Percentiles rank a stretch among this genome's conserved stretches.
Conservation (phyloP, 768 basidiomycete species). For the Suillus tomentosus region DNA sequence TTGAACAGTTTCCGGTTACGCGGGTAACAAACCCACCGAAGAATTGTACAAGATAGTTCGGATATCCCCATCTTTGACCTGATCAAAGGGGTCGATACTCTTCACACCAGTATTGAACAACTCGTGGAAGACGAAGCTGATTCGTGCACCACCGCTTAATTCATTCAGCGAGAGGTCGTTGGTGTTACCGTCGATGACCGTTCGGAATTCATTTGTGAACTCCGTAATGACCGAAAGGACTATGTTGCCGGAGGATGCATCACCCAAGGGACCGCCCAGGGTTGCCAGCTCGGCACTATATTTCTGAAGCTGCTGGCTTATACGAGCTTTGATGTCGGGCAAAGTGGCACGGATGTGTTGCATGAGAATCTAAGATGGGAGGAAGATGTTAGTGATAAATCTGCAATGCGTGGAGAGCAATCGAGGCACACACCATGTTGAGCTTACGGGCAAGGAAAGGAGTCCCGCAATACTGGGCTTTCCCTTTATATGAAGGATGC, state of each 20-base stretch:
- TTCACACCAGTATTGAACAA: constrained; percentile 96
- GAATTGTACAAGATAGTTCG: constrained; percentile 96
- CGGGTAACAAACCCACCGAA: constrained; percentile 61
- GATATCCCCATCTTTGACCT: constrained; percentile 98
- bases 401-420: not conserved
- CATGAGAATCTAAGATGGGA: constrained; percentile 81
- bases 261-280: constrained; percentile 87
- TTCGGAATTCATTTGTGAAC: constrained; percentile 96
- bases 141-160: constrained; percentile 97
- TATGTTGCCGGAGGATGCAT: constrained; percentile 84
- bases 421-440: constrained; percentile 68
- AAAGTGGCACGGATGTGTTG: constrained; percentile 96
- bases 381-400: not conserved
- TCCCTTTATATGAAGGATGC: constrained; percentile 90
- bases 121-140: constrained; percentile 99
- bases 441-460: constrained; percentile 95
- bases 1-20: not conserved
- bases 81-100: constrained; percentile 97
- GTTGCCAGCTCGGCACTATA: constrained; percentile 80
- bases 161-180: constrained; percentile 95
- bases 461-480: constrained; percentile 95
- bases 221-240: constrained; percentile 98
- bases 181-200: constrained; percentile 95
- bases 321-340: constrained; percentile 98
- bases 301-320: constrained; percentile 87